Evolutionary conservation across 805 yeast genomes (phyloP), one percentile per base, ranked within the genome.

Genomic region (Candida coquimbonensis): DNA sequence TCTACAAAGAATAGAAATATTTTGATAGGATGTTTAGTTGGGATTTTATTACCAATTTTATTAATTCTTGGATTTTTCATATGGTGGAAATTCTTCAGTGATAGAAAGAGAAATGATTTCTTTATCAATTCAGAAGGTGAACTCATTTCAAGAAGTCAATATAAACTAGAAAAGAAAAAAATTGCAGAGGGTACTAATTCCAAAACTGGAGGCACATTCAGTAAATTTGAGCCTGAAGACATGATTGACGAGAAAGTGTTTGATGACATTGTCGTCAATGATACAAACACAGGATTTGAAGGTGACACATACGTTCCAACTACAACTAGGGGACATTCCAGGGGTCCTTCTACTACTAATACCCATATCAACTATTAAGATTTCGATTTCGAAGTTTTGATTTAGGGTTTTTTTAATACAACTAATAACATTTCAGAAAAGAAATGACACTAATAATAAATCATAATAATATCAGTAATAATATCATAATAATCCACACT

Each of bases 11-110:
- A 75, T 49, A 70, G 74, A 44, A 72, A 73, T 45, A 72, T 82
- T 32, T 77, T 81, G 13, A 74, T 81, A 43, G 89, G 89, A 40
- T 79, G 80, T 43, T 81, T 78, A 32, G 81, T 83, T 5, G 89
- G 87, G 40, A 70, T 83, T 13, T 87, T 87, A 44, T 78, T 83
- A 2, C 84, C 89, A 5, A 41, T 77, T 1, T 58, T 80, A 3
- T 25, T 59, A 1, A 48, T 50, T 0, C 33, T 60, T 6, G 27
- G 40, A 0, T 25, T 49, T 24, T 38, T 47, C 21, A 16, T 51
- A 5, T 49, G 45, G 47, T 49, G 41, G 39, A 49, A 38, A 16
- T 46, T 43, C 16, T 45, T 45, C 43, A 51, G 46, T 34, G 47
- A 49, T 44, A 27, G 47, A 17, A 39, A 19, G 35, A 25, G 45